phyloP scores from a whole-genome alignment of 169 alveolate species.

The Plasmodium yoelii region DNA sequence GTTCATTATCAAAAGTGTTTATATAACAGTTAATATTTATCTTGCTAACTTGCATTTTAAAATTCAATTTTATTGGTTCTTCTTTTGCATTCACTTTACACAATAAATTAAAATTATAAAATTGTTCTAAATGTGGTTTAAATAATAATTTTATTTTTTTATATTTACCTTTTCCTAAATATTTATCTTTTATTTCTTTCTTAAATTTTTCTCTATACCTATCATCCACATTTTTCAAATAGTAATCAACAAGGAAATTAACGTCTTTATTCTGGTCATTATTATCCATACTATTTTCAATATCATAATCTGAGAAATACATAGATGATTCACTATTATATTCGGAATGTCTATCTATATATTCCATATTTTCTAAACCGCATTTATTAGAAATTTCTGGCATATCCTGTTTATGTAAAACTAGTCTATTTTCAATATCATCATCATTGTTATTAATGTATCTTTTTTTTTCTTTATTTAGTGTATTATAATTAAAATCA shows the following conservation, averaged over 20 bases:
- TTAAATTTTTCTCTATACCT: slow-evolving; percentile 11
- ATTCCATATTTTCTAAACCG: slow-evolving; percentile 11
- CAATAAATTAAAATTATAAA: slow-evolving; percentile 62
- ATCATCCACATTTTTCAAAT: slow-evolving; percentile 21
- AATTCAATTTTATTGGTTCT: slow-evolving; percentile 47
- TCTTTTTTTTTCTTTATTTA: neutral
- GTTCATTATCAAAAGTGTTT: slow-evolving; percentile 33
- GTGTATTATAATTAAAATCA: slow-evolving; percentile 7
- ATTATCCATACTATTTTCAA: slow-evolving; percentile 1
- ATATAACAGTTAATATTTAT: slow-evolving; percentile 66
- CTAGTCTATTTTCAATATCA: slow-evolving; percentile 5
- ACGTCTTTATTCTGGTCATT: neutral
- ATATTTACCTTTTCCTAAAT: slow-evolving; percentile 42
- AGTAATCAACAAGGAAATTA: slow-evolving; percentile 40
- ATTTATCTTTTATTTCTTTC: slow-evolving; percentile 26
- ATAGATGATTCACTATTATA: slow-evolving; percentile 28
- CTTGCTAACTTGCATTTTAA: slow-evolving; percentile 51
- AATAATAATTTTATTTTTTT: slow-evolving; percentile 64
- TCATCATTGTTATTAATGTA: too few species aligned
- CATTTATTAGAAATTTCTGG: neutral
- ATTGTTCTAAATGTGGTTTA: slow-evolving; percentile 66
- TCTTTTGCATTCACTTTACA: slow-evolving; percentile 44
- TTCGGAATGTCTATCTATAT: slow-evolving; percentile 38
- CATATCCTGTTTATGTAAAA: neutral
- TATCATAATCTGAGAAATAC: neutral